Percentiles rank a stretch among this genome's conserved stretches.
Conservation (phyloP, 2,329 filamentous ascomycete genomes). For the Calonectria fujianensis region DNA sequence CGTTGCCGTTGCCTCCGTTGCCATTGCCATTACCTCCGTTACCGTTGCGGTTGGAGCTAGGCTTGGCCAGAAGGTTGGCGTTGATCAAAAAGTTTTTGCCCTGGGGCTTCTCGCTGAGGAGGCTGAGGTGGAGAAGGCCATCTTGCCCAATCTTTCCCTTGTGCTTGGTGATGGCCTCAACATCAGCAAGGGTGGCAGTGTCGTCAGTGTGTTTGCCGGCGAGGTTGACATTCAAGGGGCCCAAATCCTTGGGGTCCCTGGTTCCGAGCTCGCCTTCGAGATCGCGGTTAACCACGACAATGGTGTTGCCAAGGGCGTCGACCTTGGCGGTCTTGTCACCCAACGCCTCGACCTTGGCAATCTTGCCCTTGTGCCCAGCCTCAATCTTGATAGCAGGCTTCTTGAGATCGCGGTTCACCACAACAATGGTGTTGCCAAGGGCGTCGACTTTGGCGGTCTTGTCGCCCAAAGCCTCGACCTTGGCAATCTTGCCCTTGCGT, state of each 20-base stretch:
- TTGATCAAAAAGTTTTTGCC: conserved; percentile 36
- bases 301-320: neutral
- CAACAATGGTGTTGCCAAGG: neutral
- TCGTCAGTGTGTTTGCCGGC: neutral
- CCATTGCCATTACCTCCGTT: conserved; percentile 5
- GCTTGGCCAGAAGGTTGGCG: conserved; percentile 23
- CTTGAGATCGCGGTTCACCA: neutral
- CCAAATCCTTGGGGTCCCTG: neutral
- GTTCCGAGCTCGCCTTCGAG: neutral
- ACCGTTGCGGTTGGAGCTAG: neutral
- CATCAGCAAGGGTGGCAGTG: neutral
- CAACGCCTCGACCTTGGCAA: neutral
- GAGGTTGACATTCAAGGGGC: neutral
- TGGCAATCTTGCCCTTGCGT: neutral
- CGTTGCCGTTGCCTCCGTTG: neutral
- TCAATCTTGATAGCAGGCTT: conserved; percentile 32
- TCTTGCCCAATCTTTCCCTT: conserved; percentile 34
- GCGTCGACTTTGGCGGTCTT: neutral
- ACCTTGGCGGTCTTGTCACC: neutral
- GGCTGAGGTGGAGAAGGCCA: conserved; percentile 24
- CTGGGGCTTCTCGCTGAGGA: conserved; percentile 33
- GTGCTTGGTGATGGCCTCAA: neutral
- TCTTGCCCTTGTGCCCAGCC: neutral
- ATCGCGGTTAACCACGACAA: neutral
- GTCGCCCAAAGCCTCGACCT: neutral